Base-by-base conservation (phyloP, 148 eudicot genomes). In the Polygonum aviculare region DNA sequence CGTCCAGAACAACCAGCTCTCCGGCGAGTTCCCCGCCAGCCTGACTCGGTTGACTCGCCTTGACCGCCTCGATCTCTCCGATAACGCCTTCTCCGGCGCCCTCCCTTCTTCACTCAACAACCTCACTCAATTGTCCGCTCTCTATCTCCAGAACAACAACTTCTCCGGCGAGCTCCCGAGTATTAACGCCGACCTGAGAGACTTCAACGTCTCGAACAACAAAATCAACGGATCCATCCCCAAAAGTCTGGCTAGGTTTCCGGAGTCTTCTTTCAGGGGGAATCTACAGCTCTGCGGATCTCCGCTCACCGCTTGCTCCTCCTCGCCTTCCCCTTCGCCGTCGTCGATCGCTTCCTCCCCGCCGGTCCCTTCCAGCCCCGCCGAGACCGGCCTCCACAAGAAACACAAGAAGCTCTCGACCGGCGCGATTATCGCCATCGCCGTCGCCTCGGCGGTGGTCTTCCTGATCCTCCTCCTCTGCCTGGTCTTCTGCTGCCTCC, bases 191-290 rank as follows among this genome's bases (percentile, higher is more conserved):
- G 79, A 75, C 15, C 77, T 94, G 5, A 10, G 3, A 0, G 79
- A 77, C 6, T 89, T 95, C 67, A 85, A 92, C 73, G 92, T 92
- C 1, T 85, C 97, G 0, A 78, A 88, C 76, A 95, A 95, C 38
- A 76, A 74, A 0, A 80, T 95, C 6, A 90, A 87, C 31, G 98
- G 98, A 1, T 90, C 96, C 11, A 86, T 94, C 15, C 97, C 98
- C 0, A 36, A 31, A 12, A 74, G 81, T 2, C 80, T 94, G 0
- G 4, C 81, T 7, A 87, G 35, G 73, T 92, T 90, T 67, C 91
- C 90, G 1, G 74, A 75, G 10, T 73, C 88, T 0, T 81, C 96
- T 0, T 95, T 95, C 60, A 55, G 86, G 10, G 97, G 97, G 1
- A 95, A 95, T 69, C 3, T 85, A 14, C 70, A 84, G 69, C 78